These are phyloP conservation scores for Colletotrichum lupini DNA, from an alignment of 2,329 filamentous ascomycete species.

Conservation along the genomic window DNA sequence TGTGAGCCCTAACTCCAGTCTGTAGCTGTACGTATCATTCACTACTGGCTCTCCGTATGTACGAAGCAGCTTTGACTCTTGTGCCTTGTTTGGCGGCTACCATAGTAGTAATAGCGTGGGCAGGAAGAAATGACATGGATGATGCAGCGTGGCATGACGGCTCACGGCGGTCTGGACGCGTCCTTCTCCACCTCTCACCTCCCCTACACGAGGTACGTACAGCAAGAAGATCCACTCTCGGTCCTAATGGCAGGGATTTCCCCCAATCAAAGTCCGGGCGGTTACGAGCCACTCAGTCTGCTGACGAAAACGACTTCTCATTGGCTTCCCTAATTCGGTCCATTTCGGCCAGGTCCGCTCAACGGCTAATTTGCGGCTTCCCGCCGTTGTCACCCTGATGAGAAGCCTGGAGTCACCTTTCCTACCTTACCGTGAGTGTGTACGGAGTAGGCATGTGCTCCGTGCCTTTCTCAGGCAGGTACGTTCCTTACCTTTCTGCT, in stretches of 20 bases:
- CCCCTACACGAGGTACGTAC: conserved; percentile 7
- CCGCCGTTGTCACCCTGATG: background rate
- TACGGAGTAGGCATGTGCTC: background rate
- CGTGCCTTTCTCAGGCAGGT: too few species aligned
- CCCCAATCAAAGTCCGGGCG: conserved; percentile 6
- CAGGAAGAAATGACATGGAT: background rate
- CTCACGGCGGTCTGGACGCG: conserved; percentile 11
- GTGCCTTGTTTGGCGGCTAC: background rate
- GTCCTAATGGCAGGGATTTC: background rate
- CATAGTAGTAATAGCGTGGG: too few species aligned
- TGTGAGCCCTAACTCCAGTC: too few species aligned
- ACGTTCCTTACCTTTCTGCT: too few species aligned
- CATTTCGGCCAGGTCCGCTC: conserved; percentile 16
- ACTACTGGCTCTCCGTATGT: background rate
- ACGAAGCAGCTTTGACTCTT: background rate
- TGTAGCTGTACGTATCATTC: too few species aligned
- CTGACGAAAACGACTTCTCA: background rate
- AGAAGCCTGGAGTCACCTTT: too few species aligned
- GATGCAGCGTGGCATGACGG: background rate
- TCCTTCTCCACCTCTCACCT: conserved; percentile 5
- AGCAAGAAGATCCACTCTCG: background rate
- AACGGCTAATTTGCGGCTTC: background rate
- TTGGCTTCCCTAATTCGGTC: conserved; percentile 1
- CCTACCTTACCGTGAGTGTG: too few species aligned
- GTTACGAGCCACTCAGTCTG: background rate